Evolutionary conservation across 148 eudicot species (phyloP).

Genomic region (Drosera capensis): DNA sequence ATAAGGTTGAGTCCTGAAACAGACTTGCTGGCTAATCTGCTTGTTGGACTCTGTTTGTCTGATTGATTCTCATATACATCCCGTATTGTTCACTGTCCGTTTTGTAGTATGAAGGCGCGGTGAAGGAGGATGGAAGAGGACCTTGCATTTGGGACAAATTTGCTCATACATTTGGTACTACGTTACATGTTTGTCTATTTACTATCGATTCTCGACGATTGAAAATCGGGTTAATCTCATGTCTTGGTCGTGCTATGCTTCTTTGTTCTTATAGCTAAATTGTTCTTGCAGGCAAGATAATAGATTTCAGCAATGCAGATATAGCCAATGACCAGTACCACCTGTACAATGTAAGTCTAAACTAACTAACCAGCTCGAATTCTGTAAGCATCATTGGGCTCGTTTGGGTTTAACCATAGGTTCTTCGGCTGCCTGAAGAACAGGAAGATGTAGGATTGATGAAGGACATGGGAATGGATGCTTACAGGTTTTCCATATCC

Average conservation of each 20-base stretch:
- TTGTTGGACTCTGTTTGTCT: background rate
- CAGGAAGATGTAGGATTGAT: conserved; percentile 78
- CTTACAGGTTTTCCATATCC: conserved; percentile 79
- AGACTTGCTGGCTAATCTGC: background rate
- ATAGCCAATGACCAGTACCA: conserved; percentile 74
- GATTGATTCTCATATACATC: background rate
- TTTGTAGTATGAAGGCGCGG: conserved; percentile 82
- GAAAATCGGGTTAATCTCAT: no score
- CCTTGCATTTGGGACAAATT: conserved; percentile 66
- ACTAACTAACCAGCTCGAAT: background rate
- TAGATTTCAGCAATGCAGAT: conserved; percentile 85
- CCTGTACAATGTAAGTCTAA: conserved; percentile 28
- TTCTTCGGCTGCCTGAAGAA: background rate
- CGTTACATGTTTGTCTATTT: background rate
- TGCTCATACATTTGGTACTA: conserved; percentile 58
- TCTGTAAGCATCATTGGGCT: background rate
- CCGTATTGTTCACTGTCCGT: background rate
- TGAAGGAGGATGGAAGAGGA: conserved; percentile 73
- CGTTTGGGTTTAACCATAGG: background rate
- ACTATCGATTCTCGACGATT: no score
- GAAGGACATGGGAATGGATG: conserved; percentile 90
- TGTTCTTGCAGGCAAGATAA: conserved; percentile 39
- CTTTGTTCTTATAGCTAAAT: background rate
- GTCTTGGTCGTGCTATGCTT: no score
- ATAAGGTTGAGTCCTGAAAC: no score